Conservation (phyloP, 2,329 filamentous ascomycete species). For the Monilinia fructicola region DNA sequence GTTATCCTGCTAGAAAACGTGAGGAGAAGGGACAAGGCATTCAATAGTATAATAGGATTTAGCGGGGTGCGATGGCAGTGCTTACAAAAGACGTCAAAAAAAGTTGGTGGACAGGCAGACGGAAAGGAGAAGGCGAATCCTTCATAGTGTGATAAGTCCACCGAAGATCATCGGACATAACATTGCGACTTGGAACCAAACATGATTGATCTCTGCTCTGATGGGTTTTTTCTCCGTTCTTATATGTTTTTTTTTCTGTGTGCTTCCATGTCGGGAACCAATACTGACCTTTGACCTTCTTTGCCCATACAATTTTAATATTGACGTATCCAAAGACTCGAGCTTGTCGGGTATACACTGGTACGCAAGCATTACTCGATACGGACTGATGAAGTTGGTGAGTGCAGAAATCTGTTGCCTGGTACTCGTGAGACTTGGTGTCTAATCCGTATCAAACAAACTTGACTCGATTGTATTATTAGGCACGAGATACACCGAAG, state of each 20-base stretch:
- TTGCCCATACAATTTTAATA: no score
- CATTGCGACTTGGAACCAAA: not conserved
- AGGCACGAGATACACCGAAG: not conserved
- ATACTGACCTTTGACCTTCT: no score
- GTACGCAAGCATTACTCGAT: no score
- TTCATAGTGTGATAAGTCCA: not conserved
- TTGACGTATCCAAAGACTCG: no score
- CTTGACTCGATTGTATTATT: not conserved
- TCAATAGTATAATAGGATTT: constrained; percentile 43
- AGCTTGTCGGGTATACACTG: no score
- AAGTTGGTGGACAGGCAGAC: not conserved
- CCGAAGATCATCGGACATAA: not conserved
- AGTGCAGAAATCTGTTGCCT: not conserved
- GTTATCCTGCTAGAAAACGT: constrained; percentile 35
- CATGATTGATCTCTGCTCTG: no score
- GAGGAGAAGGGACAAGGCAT: constrained; percentile 41
- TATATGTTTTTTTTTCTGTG: no score
- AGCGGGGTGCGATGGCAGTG: constrained; percentile 41
- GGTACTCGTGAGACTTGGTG: not conserved
- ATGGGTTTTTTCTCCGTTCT: no score
- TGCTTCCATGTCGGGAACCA: no score
- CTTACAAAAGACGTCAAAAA: constrained; percentile 30
- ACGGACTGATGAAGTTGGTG: not conserved
- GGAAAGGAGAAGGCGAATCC: not conserved
- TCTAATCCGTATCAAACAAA: not conserved